Evolutionary conservation across 768 basidiomycete genomes (phyloP).

Genomic region (Boletus sp.): DNA sequence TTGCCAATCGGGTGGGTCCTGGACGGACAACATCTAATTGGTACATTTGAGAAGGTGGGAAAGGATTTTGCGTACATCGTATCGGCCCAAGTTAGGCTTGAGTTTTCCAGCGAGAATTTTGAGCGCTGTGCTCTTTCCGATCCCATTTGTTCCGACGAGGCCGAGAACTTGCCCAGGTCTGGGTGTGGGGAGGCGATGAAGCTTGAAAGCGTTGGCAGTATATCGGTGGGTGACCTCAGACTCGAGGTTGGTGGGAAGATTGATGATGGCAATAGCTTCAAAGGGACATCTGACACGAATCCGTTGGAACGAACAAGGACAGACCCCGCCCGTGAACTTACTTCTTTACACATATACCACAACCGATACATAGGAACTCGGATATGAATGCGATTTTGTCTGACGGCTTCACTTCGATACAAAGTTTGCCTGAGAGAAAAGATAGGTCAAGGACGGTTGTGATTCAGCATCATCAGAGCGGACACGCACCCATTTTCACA

Average conservation of each 20-base stretch:
- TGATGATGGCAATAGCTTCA: conserved; percentile 98
- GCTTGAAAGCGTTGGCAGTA: conserved; percentile 97
- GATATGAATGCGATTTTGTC: conserved; percentile 99
- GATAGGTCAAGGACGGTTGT: background rate
- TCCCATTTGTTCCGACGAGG: conserved; percentile 98
- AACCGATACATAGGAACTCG: conserved; percentile 97
- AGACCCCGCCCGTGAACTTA: conserved; percentile 38
- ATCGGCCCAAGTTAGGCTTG: conserved; percentile 96
- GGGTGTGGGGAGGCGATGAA: conserved; percentile 95
- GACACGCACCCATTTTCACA: conserved; percentile 84
- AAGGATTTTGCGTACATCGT: conserved; percentile 62
- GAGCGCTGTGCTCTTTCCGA: conserved; percentile 96
- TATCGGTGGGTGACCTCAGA: conserved; percentile 97
- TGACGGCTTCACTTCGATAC: conserved; percentile 93
- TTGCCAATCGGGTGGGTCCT: conserved; percentile 99
- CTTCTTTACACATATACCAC: conserved; percentile 99
- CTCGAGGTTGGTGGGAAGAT: conserved; percentile 94
- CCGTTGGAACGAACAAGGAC: background rate
- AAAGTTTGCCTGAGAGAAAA: conserved; percentile 74
- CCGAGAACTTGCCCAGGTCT: conserved; percentile 98
- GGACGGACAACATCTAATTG: background rate
- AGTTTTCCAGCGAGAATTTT: conserved; percentile 96
- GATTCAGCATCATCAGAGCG: conserved; percentile 1
- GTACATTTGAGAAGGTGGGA: background rate
- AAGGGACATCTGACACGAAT: conserved; percentile 79